A percentile compares a stretch with the other conserved stretches of the same genome.
phyloP scores from a whole-genome alignment of 805 yeast species.

The Candida multigemmis region DNA sequence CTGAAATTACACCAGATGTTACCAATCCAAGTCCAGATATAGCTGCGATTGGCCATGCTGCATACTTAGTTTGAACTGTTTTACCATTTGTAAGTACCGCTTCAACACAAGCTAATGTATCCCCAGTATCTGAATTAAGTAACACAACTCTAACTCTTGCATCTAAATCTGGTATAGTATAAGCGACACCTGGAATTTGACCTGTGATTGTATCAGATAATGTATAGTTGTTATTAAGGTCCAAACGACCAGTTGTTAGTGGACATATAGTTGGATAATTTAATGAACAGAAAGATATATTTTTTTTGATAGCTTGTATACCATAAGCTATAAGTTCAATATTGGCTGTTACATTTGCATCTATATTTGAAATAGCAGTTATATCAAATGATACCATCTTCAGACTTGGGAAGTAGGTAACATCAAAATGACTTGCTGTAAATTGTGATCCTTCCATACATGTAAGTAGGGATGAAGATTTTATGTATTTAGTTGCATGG shows the following conservation, averaged over 20 bases:
- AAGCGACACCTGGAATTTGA: conserved; percentile 75
- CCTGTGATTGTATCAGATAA: conserved; percentile 33
- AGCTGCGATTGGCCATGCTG: conserved; percentile 94
- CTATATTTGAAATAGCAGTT: conserved; percentile 70
- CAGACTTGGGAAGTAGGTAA: conserved; percentile 60
- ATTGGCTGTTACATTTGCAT: conserved; percentile 60
- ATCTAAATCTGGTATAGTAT: conserved; percentile 87
- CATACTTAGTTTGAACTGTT: conserved; percentile 87
- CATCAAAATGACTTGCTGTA: conserved; percentile 77
- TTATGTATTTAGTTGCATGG: conserved; percentile 19
- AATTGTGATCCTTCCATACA: conserved; percentile 89
- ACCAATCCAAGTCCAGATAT: conserved; percentile 81
- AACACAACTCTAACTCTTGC: conserved; percentile 78
- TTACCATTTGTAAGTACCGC: conserved; percentile 81
- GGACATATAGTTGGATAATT: conserved; percentile 60
- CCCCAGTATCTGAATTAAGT: conserved; percentile 34
- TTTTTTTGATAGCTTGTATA: conserved; percentile 44
- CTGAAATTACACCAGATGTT: conserved; percentile 79
- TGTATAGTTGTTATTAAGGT: conserved; percentile 43
- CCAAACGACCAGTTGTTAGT: conserved; percentile 77
- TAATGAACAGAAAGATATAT: conserved; percentile 58
- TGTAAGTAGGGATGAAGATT: conserved; percentile 68
- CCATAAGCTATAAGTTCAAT: conserved; percentile 75
- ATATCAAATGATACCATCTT: conserved; percentile 55
- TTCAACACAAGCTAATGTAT: conserved; percentile 81